Conservation (phyloP, 2,329 filamentous ascomycete species). For the Periconia sp. region DNA sequence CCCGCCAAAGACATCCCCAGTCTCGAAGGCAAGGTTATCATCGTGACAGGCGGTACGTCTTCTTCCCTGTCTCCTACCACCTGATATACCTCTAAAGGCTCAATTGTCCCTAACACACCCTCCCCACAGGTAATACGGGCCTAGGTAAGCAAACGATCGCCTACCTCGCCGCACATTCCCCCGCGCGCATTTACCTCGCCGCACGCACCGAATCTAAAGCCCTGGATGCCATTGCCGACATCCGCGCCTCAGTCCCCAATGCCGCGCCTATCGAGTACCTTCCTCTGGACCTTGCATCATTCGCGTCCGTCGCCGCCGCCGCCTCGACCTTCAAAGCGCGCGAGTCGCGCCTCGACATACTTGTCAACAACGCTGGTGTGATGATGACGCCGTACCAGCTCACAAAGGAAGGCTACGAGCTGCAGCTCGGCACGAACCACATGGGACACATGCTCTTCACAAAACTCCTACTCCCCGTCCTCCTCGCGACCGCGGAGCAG, state of each 20-base stretch:
- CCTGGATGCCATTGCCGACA: slow-evolving; percentile 42
- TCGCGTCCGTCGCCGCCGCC: slow-evolving; percentile 44
- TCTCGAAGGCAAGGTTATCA: slow-evolving; percentile 35
- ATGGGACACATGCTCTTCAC: slow-evolving; percentile 54
- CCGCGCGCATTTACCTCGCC: slow-evolving; percentile 50
- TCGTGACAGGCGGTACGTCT: slow-evolving; percentile 39
- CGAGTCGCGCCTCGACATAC: slow-evolving; percentile 48
- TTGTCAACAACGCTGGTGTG: slow-evolving; percentile 53
- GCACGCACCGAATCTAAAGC: slow-evolving; percentile 49
- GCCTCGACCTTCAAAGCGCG: slow-evolving; percentile 36
- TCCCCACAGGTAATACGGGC: slow-evolving; percentile 46
- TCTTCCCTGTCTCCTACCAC: background rate
- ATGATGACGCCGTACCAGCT: slow-evolving; percentile 40
- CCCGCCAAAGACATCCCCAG: slow-evolving; percentile 24
- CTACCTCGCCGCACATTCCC: slow-evolving; percentile 48
- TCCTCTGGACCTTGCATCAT: slow-evolving; percentile 46
- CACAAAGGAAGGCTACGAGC: slow-evolving; percentile 53
- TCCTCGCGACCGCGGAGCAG: slow-evolving; percentile 45
- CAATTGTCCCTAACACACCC: background rate
- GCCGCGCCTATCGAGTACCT: slow-evolving; percentile 41
- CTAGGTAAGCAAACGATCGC: slow-evolving; percentile 51
- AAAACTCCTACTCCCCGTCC: slow-evolving; percentile 47
- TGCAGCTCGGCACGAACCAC: slow-evolving; percentile 56
- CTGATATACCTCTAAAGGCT: slow-evolving; percentile 1
- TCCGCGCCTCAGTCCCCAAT: slow-evolving; percentile 38